Evolutionary conservation across 2,329 filamentous ascomycete genomes (phyloP).

Genomic region (Xylariaceae sp.): DNA sequence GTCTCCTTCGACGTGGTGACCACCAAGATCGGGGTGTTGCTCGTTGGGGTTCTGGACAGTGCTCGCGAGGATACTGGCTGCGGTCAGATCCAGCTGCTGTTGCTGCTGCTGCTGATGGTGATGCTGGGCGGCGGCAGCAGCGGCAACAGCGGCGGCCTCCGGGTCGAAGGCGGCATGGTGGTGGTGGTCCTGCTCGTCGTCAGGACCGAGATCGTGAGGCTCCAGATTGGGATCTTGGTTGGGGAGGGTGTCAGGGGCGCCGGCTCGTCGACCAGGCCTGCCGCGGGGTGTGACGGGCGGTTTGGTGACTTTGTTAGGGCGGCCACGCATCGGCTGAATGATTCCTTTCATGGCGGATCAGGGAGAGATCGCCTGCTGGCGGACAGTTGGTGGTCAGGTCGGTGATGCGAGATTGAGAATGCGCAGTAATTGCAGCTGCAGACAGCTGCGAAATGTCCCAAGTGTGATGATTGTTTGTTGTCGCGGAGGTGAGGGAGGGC

Average conservation of each 20-base stretch:
- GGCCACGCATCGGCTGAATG: constrained; percentile 42
- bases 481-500: not conserved
- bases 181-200: constrained; percentile 25
- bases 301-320: constrained; percentile 50
- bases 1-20: constrained; percentile 27
- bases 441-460: constrained; percentile 30
- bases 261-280: constrained; percentile 35
- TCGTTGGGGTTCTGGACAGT: constrained; percentile 37
- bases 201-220: constrained; percentile 25
- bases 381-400: constrained; percentile 37
- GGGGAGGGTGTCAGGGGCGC: constrained; percentile 36
- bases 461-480: not conserved
- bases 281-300: constrained; percentile 33
- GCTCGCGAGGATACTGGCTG: constrained; percentile 36
- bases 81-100: constrained; percentile 37
- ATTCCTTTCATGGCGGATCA: constrained; percentile 40
- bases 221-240: constrained; percentile 39
- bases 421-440: constrained; percentile 33
- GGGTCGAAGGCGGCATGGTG: constrained; percentile 31
- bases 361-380: constrained; percentile 36
- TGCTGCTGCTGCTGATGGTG: constrained; percentile 38
- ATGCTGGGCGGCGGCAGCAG: constrained; percentile 38
- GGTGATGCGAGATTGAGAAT: constrained; percentile 27
- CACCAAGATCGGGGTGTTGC: constrained; percentile 36
- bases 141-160: constrained; percentile 38